Evolutionary conservation across 345 rosid genomes (phyloP).

Genomic region (Tarenaya hassleriana): DNA sequence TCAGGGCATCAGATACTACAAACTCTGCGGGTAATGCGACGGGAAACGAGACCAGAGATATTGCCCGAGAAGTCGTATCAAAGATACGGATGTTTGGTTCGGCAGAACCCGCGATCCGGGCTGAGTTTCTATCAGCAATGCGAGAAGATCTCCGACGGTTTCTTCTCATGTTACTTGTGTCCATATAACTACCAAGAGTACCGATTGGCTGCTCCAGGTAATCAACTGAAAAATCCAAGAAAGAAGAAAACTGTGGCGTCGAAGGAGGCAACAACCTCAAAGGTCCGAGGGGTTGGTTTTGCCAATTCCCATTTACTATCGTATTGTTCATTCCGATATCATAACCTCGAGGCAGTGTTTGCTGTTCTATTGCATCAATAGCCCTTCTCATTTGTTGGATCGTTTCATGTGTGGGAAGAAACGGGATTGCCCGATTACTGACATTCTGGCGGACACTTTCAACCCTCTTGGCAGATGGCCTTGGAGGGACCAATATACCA

Average conservation of each 20-base stretch:
- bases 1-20: constrained; percentile 17
- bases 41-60: constrained; percentile 14
- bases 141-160: constrained; percentile 22
- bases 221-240: constrained; percentile 36
- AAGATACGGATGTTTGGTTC: constrained; percentile 19
- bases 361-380: constrained; percentile 29
- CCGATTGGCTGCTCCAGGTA: constrained; percentile 31
- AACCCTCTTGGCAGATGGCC: constrained; percentile 50
- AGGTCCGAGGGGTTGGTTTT: constrained; percentile 18
- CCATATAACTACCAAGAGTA: constrained; percentile 31
- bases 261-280: constrained; percentile 30
- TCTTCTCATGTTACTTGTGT: constrained; percentile 25
- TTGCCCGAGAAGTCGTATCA: constrained; percentile 21
- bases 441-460: constrained; percentile 47
- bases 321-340: constrained; percentile 24
- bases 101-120: constrained; percentile 15
- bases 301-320: constrained; percentile 17
- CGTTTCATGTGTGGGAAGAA: constrained; percentile 31
- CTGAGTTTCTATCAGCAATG: constrained; percentile 26
- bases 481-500: constrained; percentile 39
- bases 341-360: constrained; percentile 24
- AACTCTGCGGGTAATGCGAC: constrained; percentile 20
- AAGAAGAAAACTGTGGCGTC: constrained; percentile 30
- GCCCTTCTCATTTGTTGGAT: constrained; percentile 33
- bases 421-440: constrained; percentile 24